Evolutionary conservation across 2,329 filamentous ascomycete genomes (phyloP).

Genomic region (Talaromyces sp.): DNA sequence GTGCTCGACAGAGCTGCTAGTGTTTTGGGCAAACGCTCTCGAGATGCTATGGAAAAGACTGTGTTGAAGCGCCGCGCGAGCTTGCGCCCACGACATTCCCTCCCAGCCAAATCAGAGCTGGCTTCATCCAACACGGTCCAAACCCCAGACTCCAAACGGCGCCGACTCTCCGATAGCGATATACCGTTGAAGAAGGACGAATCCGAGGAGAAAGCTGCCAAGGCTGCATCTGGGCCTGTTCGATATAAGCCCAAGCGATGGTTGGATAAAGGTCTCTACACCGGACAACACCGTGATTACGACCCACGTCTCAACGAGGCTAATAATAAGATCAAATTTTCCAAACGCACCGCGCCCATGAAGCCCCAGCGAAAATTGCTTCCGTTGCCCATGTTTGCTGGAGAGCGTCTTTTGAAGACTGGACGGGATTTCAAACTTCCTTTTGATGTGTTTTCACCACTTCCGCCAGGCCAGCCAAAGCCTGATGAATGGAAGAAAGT

Average conservation of each 20-base stretch:
- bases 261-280: conserved; percentile 77
- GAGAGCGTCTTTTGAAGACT: conserved; percentile 63
- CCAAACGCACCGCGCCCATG: conserved; percentile 17
- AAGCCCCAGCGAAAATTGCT: conserved; percentile 45
- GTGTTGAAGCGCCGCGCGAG: conserved; percentile 53
- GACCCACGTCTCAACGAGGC: conserved; percentile 46
- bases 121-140: conserved; percentile 13
- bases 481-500: conserved; percentile 90
- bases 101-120: conserved; percentile 21
- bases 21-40: conserved; percentile 57
- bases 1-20: conserved; percentile 45
- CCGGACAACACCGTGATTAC: conserved; percentile 61
- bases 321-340: conserved; percentile 36
- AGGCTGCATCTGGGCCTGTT: conserved; percentile 17
- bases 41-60: conserved; percentile 54
- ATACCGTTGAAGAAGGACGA: conserved; percentile 19
- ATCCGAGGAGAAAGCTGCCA: conserved; percentile 16
- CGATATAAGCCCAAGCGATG: conserved; percentile 62
- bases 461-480: conserved; percentile 80
- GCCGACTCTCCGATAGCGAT: conserved; percentile 37
- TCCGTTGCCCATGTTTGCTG: conserved; percentile 74
- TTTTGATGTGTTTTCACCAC: conserved; percentile 81
- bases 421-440: conserved; percentile 83
- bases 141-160: conserved; percentile 33
- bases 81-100: conserved; percentile 49